These are phyloP conservation scores for Cytospora piceicola DNA, from an alignment of 2,329 filamentous ascomycete species.

Conservation along the genomic window DNA sequence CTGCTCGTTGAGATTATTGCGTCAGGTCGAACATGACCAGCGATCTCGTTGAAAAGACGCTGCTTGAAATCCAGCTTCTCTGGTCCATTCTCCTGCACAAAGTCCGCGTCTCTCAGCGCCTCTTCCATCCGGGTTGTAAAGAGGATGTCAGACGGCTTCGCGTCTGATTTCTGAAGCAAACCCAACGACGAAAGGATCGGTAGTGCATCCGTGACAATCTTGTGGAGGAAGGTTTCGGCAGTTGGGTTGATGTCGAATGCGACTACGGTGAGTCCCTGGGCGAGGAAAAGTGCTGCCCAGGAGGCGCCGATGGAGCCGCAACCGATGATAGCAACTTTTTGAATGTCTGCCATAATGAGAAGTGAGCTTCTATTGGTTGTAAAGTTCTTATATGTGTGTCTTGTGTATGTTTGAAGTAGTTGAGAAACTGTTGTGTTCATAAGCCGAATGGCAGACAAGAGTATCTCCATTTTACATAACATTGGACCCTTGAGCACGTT, in stretches of 20 bases:
- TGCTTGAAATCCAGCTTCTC: slow-evolving; percentile 46
- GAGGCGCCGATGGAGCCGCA: slow-evolving; percentile 42
- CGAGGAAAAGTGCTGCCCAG: slow-evolving; percentile 45
- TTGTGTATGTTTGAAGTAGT: no score
- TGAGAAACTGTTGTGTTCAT: no score
- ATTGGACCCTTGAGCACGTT: no score
- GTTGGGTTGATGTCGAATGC: slow-evolving; percentile 46
- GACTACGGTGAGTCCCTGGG: slow-evolving; percentile 41
- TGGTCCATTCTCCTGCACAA: slow-evolving; percentile 46
- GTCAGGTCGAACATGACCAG: slow-evolving; percentile 36
- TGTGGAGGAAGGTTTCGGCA: slow-evolving; percentile 36
- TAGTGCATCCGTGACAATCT: slow-evolving; percentile 18
- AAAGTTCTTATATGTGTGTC: not conserved
- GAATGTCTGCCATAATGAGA: slow-evolving; percentile 27
- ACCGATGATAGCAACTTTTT: slow-evolving; percentile 39
- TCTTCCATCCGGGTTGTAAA: slow-evolving; percentile 27
- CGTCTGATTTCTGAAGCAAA: slow-evolving; percentile 26
- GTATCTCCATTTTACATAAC: no score
- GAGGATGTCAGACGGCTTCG: slow-evolving; percentile 23
- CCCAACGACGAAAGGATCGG: slow-evolving; percentile 28
- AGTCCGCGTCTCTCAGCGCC: slow-evolving; percentile 36
- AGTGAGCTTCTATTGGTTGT: not conserved
- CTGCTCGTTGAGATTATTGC: slow-evolving; percentile 47
- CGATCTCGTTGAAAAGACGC: slow-evolving; percentile 42
- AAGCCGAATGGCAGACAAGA: no score